A percentile compares a stretch with the other conserved stretches of the same genome.
These are phyloP conservation scores for Salix arbutifolia DNA, from an alignment of 345 rosid genomes.

Conservation along the genomic window DNA sequence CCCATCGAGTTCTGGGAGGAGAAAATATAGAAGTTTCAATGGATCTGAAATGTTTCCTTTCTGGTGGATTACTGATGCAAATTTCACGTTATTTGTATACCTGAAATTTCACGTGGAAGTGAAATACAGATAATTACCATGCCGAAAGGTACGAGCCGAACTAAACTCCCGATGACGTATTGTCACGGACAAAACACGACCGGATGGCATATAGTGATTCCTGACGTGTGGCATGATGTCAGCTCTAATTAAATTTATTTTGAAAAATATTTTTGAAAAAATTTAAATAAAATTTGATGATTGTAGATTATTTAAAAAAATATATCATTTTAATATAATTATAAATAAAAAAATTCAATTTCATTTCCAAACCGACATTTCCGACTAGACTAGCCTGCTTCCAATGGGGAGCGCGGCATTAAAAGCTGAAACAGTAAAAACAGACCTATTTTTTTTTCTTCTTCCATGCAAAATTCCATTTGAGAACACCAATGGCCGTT, in stretches of 20 bases:
- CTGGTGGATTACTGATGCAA: no score
- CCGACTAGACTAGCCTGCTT: background rate
- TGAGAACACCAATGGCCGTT: background rate
- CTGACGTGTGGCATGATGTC: background rate
- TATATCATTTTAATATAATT: no score
- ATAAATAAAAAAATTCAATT: no score
- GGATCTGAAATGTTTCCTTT: no score
- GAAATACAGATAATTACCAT: background rate
- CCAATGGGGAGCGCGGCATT: background rate
- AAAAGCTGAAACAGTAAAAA: background rate
- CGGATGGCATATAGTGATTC: background rate
- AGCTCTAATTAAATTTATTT: background rate
- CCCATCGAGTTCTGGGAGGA: no score
- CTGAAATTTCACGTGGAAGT: background rate
- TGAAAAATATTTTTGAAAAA: no score
- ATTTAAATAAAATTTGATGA: no score
- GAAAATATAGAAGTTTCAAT: no score
- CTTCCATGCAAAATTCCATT: conserved; percentile 3
- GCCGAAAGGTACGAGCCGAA: background rate
- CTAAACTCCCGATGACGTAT: background rate
- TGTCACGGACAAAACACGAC: background rate
- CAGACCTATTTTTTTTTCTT: background rate
- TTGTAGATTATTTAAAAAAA: no score
- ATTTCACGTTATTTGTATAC: no score
- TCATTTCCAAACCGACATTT: no score